Percentiles rank a stretch among this genome's conserved stretches.
Evolutionary conservation across 1,284 basidiomycete genomes (phyloP).

Genomic region (Fomitopsis schrenkii): DNA sequence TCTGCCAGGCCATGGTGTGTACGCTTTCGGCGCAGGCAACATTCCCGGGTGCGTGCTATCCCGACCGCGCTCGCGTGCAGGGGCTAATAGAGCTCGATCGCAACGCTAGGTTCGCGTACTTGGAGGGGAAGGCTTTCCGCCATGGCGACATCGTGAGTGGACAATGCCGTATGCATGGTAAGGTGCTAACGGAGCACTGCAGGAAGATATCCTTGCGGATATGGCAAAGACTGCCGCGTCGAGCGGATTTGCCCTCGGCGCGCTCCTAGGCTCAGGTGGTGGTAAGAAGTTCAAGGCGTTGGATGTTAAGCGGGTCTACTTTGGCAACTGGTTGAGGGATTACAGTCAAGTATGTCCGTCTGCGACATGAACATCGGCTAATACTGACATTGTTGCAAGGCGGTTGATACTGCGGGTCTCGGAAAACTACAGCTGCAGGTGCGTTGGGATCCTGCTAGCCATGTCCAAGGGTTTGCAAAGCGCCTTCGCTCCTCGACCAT

Average conservation of each 20-base stretch:
- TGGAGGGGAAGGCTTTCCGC: conserved; percentile 77
- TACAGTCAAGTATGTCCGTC: conserved; percentile 58
- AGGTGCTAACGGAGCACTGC: conserved; percentile 3
- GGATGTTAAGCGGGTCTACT: conserved; percentile 75
- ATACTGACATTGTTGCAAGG: conserved; percentile 37
- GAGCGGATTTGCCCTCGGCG: conserved; percentile 59
- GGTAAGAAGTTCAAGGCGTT: conserved; percentile 70
- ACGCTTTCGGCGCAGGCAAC: conserved; percentile 75
- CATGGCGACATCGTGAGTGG: conserved; percentile 80
- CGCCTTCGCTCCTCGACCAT: no score
- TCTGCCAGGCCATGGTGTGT: conserved; percentile 52
- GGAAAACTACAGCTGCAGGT: conserved; percentile 73
- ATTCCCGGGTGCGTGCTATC: conserved; percentile 55
- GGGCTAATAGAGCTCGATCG: neutral
- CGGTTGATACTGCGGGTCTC: conserved; percentile 79
- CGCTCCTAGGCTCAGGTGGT: conserved; percentile 48
- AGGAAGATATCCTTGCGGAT: conserved; percentile 69
- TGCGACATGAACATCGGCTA: neutral
- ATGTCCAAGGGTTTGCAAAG: no score
- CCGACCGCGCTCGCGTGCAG: neutral
- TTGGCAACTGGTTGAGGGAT: conserved; percentile 84
- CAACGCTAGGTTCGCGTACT: conserved; percentile 54
- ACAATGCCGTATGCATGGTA: neutral
- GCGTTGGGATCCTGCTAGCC: conserved; percentile 5
- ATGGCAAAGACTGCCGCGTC: conserved; percentile 53